Base-by-base conservation (phyloP, 1,139 yeast species). In the Geotrichum restrictum region DNA sequence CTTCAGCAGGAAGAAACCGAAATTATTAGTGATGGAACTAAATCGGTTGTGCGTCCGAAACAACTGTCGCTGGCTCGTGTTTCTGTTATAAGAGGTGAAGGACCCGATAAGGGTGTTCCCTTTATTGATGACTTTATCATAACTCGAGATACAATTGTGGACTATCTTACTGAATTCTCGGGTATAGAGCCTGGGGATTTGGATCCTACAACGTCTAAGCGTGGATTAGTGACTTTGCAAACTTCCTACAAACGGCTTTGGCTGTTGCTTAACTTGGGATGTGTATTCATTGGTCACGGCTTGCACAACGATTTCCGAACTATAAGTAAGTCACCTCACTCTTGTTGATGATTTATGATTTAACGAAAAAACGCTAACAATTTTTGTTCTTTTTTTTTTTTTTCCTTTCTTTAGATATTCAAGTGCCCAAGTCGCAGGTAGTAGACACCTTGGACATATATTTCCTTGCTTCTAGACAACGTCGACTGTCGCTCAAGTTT, bases 271-370 rank as follows among this genome's bases (percentile, higher is more conserved):
- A 93, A 91, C 64, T 66, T 89, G 55, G 98, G 98, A 0, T 91
- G 96, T 64, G 79, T 86, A 0, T 93, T 94, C 71, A 89, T 94
- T 40, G 99, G 99, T 0, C 99, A 94, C 71, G 97, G 98, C 1
- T 74, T 94, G 55, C 77, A 79, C 49, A 89, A 88, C 60, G 99
- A 94, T 71, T 94, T 94, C 74, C 75, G 97, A 62, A 88, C 95
- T 40, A 93, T 94, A 61, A 91, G 49, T 45, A 36, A 36, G 49
- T 45, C 3, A 8, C 29, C 5, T 24, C n/a, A n/a, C n/a, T 19
- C 14, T 43, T 27, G n/a, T 7, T 18, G 16, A 7, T 18, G 13
- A 2, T 10, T 18, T 37, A 6, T 7, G 18, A 8, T 14, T 34
- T 19, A 8, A n/a, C n/a, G n/a, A n/a, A n/a, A n/a, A n/a, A n/a